A percentile compares a stretch with the other conserved stretches of the same genome.
Evolutionary conservation across 169 alveolate species (phyloP).

Genomic region (Plasmodium falciparum): DNA sequence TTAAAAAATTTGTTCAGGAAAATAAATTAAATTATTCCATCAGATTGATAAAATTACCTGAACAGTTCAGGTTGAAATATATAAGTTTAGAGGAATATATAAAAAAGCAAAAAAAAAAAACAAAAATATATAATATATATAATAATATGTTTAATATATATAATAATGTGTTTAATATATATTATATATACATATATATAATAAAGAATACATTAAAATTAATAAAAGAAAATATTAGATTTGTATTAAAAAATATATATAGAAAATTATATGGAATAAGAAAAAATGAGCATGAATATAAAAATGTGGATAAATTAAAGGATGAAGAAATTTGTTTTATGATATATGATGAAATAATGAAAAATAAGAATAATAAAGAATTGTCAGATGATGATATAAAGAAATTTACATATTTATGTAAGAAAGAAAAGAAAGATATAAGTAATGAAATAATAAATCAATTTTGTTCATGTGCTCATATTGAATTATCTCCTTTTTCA

Average conservation of each 20-base stretch:
- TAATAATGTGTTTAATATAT: no score
- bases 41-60: constrained; percentile 31
- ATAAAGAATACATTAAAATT: no score
- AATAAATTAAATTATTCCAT: constrained; percentile 3
- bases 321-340: constrained; percentile 70
- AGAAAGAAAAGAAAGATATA: constrained; percentile 54
- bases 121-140: neutral
- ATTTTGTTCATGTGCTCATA: constrained; percentile 55
- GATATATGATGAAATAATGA: constrained; percentile 61
- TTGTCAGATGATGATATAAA: constrained; percentile 4
- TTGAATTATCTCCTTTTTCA: constrained; percentile 69
- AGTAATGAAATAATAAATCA: constrained; percentile 29
- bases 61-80: constrained; percentile 34
- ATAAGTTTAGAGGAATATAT: constrained; percentile 31
- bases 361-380: constrained; percentile 18
- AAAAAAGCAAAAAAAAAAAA: constrained; percentile 19
- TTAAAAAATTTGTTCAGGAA: constrained; percentile 13
- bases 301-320: neutral
- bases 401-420: constrained; percentile 43
- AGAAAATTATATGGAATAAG: no score
- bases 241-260: no score
- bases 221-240: no score
- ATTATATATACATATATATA: no score
- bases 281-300: no score
- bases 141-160: no score